A percentile compares a stretch with the other conserved stretches of the same genome.
These are phyloP conservation scores for Penicillium sp. DNA, from an alignment of 2,329 filamentous ascomycete genomes.

Conservation along the genomic window DNA sequence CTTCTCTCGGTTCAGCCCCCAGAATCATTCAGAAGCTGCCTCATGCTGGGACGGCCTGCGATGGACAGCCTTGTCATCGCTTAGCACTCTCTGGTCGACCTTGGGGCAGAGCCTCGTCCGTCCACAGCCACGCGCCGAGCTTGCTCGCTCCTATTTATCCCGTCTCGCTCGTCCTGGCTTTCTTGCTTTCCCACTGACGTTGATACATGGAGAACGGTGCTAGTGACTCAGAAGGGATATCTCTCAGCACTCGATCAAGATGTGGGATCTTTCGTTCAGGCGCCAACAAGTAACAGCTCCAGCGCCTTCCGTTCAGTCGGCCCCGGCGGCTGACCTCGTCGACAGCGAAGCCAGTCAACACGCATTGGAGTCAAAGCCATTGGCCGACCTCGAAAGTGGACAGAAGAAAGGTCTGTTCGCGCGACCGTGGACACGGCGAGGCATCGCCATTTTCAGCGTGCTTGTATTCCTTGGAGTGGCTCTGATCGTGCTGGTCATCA, in stretches of 20 bases:
- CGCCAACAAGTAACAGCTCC: not conserved
- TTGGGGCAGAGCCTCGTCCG: constrained; percentile 8
- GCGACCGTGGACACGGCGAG: constrained; percentile 15
- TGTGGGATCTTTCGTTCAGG: not conserved
- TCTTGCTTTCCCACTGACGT: too few species aligned
- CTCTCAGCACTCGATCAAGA: too few species aligned
- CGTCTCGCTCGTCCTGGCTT: not conserved
- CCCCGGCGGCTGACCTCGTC: constrained; percentile 2
- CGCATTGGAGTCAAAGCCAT: constrained; percentile 1
- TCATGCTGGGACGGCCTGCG: not conserved
- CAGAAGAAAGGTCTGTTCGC: constrained; percentile 9
- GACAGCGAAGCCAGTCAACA: constrained; percentile 1
- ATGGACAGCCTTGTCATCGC: constrained; percentile 3
- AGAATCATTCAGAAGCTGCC: not conserved
- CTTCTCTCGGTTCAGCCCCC: not conserved
- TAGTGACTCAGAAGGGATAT: too few species aligned
- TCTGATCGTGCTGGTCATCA: constrained; percentile 21
- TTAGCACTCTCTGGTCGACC: not conserved
- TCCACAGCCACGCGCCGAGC: constrained; percentile 3
- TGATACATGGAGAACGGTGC: too few species aligned
- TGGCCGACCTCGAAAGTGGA: not conserved
- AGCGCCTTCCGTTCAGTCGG: constrained; percentile 5
- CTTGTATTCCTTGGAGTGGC: constrained; percentile 11
- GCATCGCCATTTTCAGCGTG: constrained; percentile 9
- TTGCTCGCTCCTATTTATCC: not conserved